Base-by-base conservation (phyloP, 2,329 filamentous ascomycete genomes). In the Cytospora schulzeri region DNA sequence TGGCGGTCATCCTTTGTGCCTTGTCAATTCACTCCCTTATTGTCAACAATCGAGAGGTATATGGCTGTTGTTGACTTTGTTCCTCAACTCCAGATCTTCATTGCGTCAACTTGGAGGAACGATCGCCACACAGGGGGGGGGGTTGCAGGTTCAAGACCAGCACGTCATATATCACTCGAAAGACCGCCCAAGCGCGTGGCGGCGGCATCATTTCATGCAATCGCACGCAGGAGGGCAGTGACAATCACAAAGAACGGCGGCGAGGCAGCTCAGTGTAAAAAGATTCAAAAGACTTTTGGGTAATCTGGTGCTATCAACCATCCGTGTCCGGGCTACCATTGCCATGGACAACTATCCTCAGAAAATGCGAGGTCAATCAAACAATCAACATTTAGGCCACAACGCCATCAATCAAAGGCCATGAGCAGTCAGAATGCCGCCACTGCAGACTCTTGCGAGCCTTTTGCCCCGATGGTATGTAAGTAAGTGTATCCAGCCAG, bases 401-500 rank as follows among this genome's bases (percentile, higher is more conserved):
- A 48, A 48, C 45, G 45, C 45, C 45, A 12, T 12, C 11, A n/a
- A 48, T 24, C 45, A 22, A 48, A 24, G n/a, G 45, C n/a, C 45
- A 48, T 48, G n/a, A 9, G 45, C 45, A 48, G 45, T 48, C 45
- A 48, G n/a, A 48, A 48, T 41, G 38, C 26, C n/a, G 35, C 51
- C 15, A 50, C 22, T 51, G 29, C n/a, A 26, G 29, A 11, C 22
- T 38, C 41, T 56, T 26, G n/a, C 41, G 22, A 55, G 19, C 50
- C 52, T 51, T 14, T 38, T 38, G 29, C 60, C 54, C 45, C 28
- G 28, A 51, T 17, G 45, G 35, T 62, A 62, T 62, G 52, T 29
- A 62, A 31, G 29, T 31, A 31, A 31, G 38, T 24, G 19, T 19
- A 26, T 50, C 26, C 33, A 24, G 28, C 17, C 38, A 31, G 45